Evolutionary conservation across 768 basidiomycete species (phyloP), one percentile per base, ranked within the genome.

Genomic region (Lentinula aciculospora): DNA sequence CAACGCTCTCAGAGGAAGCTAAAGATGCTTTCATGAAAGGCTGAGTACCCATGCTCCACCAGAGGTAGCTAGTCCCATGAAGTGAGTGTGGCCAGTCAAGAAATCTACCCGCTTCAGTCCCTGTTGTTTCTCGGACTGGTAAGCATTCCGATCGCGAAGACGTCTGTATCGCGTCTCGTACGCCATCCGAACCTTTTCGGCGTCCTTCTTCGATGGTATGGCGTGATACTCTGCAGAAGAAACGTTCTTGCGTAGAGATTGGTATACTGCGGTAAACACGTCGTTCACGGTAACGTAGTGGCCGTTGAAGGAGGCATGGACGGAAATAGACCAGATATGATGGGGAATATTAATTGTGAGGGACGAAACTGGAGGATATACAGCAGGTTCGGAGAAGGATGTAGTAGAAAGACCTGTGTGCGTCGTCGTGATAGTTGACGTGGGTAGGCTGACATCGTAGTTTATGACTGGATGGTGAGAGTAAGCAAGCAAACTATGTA

Each of bases 51-150:
- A 53, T 13, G 31, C 32, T 4, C 51, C 32, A 34, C 51, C 36
- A 3, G 51, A 39, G 15, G 21, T 25, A 39, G 51, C 12, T 21
- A 53, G 8, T 37, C 81, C 81, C 63, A 65, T 67, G 65, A 82
- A 80, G 25, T 59, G 63, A 9, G 68, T 73, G 12, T 65, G 69
- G 34, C 68, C 73, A 46, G 69, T 64, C 51, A 86, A 66, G 61
- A 82, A 84, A 65, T 86, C 84, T 0, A 85, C 74, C 49, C 81
- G 68, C 64, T 78, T 82, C 17, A 84, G 61, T 0, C 81, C 81
- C 63, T 78, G 78, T 9, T 62, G 62, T 60, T 72, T 71, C 67
- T 84, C 82, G 23, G 65, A 60, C 36, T 71, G 72, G 25, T 68
- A 69, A 1, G 57, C 65, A 37, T 65, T 63, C 2, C 66, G 58